Evolutionary conservation across 108 stramenopile genomes (phyloP), one percentile per base, ranked within the genome.

Genomic region (Aurantiochytrium sp.): DNA sequence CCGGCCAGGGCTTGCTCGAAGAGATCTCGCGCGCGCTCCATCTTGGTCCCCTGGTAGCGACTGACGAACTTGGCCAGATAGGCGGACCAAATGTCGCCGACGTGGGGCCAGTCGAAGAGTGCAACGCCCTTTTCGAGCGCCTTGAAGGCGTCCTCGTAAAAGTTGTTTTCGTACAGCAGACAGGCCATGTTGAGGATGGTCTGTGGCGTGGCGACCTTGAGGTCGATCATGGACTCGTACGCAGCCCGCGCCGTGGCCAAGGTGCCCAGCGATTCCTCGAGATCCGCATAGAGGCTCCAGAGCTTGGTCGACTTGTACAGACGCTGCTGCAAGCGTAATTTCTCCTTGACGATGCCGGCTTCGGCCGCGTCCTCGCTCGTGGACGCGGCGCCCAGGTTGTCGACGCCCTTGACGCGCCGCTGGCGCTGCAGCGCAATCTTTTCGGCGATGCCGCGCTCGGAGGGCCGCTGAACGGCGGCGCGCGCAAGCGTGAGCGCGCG

Each of bases 231-330:
- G 15, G 95, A 91, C 55, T 95, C 94, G 91, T 99, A 98, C 3
- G 99, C 97, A 87, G 98, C 98, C 87, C 96, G 96, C 52, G 96
- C 93, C 0, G 95, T 95, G 88, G 96, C 96, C 22, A 96, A 88
- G 1, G 97, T 97, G 4, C 98, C 99, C 53, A 98, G 89, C 4
- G 95, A 95, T 88, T 99, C 99, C 90, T 99, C 98, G 55, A 99
- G 89, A 93, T 98, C 98, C 68, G 98, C 93, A 73, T 97, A 91
- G 59, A 98, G 90, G 87, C 94, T 94, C 98, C 99, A 99, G 37
- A 98, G 86, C 55, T 94, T 94, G 15, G 95, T 50, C 36, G 93
- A 93, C 52, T 92, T 90, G 42, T 93, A 90, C 22, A 98, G 87
- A 15, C 94, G 91, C 30, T 89, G 85, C 1, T 65, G 89, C n/a